These are phyloP conservation scores for Phytophthora litchii DNA, from an alignment of 352 stramenopile genomes.

Conservation along the genomic window DNA sequence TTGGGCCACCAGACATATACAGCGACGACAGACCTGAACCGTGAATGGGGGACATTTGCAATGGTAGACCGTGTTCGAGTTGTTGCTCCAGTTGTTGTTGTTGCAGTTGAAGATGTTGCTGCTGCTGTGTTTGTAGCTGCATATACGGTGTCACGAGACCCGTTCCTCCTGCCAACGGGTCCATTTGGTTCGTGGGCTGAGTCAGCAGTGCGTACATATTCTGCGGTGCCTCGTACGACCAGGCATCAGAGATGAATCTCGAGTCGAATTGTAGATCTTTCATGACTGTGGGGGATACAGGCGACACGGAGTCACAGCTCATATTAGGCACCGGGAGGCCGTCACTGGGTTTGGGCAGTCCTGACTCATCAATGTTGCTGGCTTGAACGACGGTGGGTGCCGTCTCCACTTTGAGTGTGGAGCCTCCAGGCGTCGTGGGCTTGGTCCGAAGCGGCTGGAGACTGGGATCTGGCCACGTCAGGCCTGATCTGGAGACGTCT, in stretches of 20 bases:
- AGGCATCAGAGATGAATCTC: conserved; percentile 51
- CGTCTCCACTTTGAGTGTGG: conserved; percentile 32
- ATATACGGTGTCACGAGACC: conserved; percentile 45
- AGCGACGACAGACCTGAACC: conserved; percentile 32
- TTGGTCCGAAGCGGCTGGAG: conserved; percentile 25
- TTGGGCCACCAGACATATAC: conserved; percentile 37
- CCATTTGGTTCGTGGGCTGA: conserved; percentile 34
- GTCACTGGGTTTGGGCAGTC: conserved; percentile 29
- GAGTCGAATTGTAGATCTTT: conserved; percentile 60
- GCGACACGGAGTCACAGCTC: conserved; percentile 32
- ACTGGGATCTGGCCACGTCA: conserved; percentile 26
- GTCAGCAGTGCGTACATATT: conserved; percentile 60
- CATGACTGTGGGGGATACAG: conserved; percentile 34
- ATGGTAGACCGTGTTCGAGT: conserved; percentile 17
- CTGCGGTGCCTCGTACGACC: conserved; percentile 53
- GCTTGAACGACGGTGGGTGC: conserved; percentile 5
- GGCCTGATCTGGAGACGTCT: conserved; percentile 5
- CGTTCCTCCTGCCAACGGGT: conserved; percentile 33
- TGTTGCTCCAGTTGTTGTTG: conserved; percentile 40
- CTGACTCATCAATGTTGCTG: conserved; percentile 17
- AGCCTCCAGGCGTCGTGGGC: conserved; percentile 27
- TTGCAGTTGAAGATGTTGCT: conserved; percentile 42
- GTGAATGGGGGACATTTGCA: conserved; percentile 39
- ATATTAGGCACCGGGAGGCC: conserved; percentile 30
- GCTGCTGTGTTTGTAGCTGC: conserved; percentile 39